phyloP scores from a whole-genome alignment of 2,329 filamentous ascomycete species.

The Colletotrichum godetiae region DNA sequence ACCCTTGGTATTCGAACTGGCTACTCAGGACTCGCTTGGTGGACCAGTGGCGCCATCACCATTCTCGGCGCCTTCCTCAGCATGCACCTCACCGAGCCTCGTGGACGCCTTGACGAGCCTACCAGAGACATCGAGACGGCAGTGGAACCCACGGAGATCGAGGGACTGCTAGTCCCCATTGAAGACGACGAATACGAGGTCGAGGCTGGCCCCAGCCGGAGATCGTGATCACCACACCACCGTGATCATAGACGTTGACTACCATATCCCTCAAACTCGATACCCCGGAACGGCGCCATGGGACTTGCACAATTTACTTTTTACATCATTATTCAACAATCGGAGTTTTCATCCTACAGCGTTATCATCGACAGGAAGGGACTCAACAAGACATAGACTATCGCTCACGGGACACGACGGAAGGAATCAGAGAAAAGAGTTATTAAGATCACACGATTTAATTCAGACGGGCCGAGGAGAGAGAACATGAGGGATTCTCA shows the following conservation, averaged over 20 bases:
- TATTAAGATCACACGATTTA: slow-evolving; percentile 13
- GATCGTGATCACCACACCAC: background rate
- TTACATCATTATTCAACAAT: slow-evolving; percentile 14
- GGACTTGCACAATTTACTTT: background rate
- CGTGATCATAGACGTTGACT: background rate
- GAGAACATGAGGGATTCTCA: slow-evolving; percentile 20
- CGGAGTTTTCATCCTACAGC: slow-evolving; percentile 29
- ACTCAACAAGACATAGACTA: slow-evolving; percentile 31
- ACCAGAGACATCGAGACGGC: slow-evolving; percentile 53
- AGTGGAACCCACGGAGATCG: slow-evolving; percentile 37
- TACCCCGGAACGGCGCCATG: background rate
- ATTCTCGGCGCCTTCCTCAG: slow-evolving; percentile 80
- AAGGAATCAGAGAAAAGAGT: slow-evolving; percentile 14
- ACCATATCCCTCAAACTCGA: background rate
- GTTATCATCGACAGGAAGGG: slow-evolving; percentile 38
- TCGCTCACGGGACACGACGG: slow-evolving; percentile 33
- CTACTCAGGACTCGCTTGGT: slow-evolving; percentile 93
- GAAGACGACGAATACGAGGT: slow-evolving; percentile 13
- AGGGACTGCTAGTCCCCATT: slow-evolving; percentile 18
- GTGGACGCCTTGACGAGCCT: slow-evolving; percentile 55
- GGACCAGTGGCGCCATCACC: slow-evolving; percentile 84
- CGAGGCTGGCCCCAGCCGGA: slow-evolving; percentile 27
- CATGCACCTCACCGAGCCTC: slow-evolving; percentile 78
- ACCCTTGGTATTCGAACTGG: slow-evolving; percentile 81
- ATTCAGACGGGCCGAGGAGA: slow-evolving; percentile 20